phyloP scores from a whole-genome alignment of 148 eudicot species.

The Diospyros lotus region DNA sequence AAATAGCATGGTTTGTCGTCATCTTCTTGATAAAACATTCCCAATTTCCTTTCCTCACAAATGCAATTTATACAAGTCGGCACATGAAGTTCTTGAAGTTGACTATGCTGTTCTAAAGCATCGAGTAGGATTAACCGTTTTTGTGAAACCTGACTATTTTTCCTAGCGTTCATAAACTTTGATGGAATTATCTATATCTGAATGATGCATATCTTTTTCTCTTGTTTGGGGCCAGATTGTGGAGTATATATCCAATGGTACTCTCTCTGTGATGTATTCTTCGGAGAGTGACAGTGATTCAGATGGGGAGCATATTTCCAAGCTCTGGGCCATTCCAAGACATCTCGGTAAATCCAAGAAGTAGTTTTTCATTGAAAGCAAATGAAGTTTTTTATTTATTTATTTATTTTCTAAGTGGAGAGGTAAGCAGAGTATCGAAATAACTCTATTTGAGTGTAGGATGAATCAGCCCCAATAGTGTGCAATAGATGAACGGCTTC shows the following conservation, averaged over 20 bases:
- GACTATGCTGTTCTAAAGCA: neutral
- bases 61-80: neutral
- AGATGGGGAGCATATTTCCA: slow-evolving; percentile 30
- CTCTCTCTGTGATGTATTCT: slow-evolving; percentile 18
- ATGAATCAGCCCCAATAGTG: too few relatives aligned
- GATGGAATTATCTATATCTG: neutral
- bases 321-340: slow-evolving; percentile 42
- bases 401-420: too few relatives aligned
- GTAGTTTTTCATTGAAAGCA: neutral
- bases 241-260: slow-evolving; percentile 39
- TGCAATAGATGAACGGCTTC: too few relatives aligned
- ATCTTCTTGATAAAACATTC: neutral
- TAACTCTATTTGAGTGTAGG: too few relatives aligned
- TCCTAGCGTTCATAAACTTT: neutral
- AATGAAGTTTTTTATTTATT: too few relatives aligned
- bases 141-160: neutral
- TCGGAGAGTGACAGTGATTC: slow-evolving; percentile 63
- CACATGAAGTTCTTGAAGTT: neutral
- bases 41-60: neutral
- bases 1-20: too few relatives aligned
- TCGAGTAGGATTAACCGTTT: neutral
- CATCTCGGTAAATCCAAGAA: neutral
- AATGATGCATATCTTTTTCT: neutral
- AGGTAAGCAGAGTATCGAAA: too few relatives aligned
- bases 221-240: slow-evolving; percentile 49